These are phyloP conservation scores for Trametes punicea DNA, from an alignment of 768 basidiomycete genomes.

Conservation along the genomic window DNA sequence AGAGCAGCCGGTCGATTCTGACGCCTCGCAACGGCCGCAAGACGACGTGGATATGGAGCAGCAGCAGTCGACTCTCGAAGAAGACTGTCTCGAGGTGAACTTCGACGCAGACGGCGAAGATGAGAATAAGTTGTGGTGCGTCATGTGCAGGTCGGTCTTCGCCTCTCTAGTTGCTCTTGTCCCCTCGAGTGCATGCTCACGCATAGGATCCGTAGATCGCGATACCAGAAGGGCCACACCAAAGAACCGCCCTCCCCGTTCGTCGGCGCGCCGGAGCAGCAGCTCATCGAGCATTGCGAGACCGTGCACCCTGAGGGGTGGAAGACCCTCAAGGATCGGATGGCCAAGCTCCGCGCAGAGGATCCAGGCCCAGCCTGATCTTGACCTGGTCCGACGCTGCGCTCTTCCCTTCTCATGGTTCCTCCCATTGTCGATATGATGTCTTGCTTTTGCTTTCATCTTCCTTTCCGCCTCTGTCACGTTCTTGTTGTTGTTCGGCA, in stretches of 20 bases:
- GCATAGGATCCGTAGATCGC: constrained; percentile 29
- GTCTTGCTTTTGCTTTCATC: too few relatives aligned
- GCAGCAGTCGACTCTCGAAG: constrained; percentile 36
- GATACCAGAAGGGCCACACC: constrained; percentile 31
- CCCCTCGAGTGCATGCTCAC: background rate
- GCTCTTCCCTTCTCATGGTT: too few relatives aligned
- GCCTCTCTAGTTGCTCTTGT: background rate
- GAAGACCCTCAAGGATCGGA: constrained; percentile 28
- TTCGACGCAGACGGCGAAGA: constrained; percentile 33
- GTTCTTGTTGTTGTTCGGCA: too few relatives aligned
- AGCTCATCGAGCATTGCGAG: constrained; percentile 47
- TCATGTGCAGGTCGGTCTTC: constrained; percentile 54
- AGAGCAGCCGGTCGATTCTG: background rate
- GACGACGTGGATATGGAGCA: constrained; percentile 28
- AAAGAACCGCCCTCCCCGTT: constrained; percentile 36
- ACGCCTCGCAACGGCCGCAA: background rate
- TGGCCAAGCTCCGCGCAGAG: constrained; percentile 1
- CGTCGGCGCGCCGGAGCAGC: constrained; percentile 36
- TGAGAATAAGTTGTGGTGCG: constrained; percentile 38
- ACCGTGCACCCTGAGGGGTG: constrained; percentile 48
- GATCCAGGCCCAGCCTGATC: background rate
- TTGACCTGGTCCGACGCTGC: too few relatives aligned
- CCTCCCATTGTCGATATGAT: too few relatives aligned
- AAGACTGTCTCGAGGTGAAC: constrained; percentile 39
- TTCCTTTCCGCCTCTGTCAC: too few relatives aligned